phyloP scores from a whole-genome alignment of 2,329 filamentous ascomycete species.

The Trichoderma sp. region DNA sequence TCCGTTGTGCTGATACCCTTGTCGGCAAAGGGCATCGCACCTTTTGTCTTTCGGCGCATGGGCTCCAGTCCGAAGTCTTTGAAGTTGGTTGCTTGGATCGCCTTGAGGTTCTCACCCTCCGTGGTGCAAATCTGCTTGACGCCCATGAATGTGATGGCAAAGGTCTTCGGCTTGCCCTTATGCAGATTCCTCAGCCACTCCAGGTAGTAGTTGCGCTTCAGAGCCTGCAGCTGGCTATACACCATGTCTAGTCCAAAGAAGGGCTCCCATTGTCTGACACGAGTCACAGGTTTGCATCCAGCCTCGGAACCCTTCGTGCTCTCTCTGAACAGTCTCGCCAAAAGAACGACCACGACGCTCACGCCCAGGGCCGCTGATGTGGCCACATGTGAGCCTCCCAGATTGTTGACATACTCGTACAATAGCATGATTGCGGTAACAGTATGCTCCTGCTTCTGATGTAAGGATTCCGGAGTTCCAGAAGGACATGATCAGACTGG shows the following conservation, averaged over 20 bases:
- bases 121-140: constrained; percentile 24
- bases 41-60: constrained; percentile 29
- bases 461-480: background rate
- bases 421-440: background rate
- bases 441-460: background rate
- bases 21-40: constrained; percentile 5
- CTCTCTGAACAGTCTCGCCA: background rate
- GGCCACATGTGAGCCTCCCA: background rate
- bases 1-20: constrained; percentile 2
- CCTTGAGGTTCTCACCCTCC: constrained; percentile 5
- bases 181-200: constrained; percentile 33
- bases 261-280: constrained; percentile 30
- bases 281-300: constrained; percentile 27
- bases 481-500: too few species aligned
- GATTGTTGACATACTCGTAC: background rate
- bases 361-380: background rate
- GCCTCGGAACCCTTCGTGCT: constrained; percentile 8
- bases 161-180: constrained; percentile 31
- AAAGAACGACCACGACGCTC: background rate
- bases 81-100: constrained; percentile 1
- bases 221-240: constrained; percentile 30
- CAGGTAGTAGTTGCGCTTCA: constrained; percentile 31
- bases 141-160: constrained; percentile 33
- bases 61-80: constrained; percentile 1
- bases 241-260: constrained; percentile 32